Percentiles rank a stretch among this genome's conserved stretches.
Conservation (phyloP, 192 early-diverging fungal genomes). For the Rhizoclosmatium sp. region DNA sequence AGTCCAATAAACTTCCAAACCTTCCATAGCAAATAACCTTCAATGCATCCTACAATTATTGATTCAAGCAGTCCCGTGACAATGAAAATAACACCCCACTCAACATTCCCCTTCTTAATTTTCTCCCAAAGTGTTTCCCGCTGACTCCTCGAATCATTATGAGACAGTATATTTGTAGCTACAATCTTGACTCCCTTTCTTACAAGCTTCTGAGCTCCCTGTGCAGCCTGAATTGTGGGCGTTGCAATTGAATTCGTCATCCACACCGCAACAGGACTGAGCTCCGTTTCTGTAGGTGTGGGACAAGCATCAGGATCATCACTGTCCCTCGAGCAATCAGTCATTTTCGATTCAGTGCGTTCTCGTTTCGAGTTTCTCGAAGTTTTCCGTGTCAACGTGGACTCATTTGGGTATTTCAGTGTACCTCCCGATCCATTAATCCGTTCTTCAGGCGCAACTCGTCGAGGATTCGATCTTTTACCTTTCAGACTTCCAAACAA, state of each 20-base stretch:
- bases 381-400: no score
- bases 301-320: no score
- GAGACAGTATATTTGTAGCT: not conserved
- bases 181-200: conserved; percentile 5
- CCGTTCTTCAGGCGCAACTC: no score
- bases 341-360: no score
- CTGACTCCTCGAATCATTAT: not conserved
- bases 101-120: conserved; percentile 3
- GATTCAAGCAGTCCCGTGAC: conserved; percentile 6
- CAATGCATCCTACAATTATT: conserved; percentile 4
- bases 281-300: no score
- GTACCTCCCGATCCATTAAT: no score
- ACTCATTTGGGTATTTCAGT: no score
- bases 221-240: not conserved
- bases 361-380: no score
- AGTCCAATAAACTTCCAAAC: conserved; percentile 14
- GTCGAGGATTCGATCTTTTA: no score
- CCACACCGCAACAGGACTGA: not conserved
- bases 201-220: not conserved
- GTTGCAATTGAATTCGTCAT: not conserved
- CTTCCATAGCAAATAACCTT: conserved; percentile 23
- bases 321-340: no score
- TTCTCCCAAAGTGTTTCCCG: not conserved
- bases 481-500: no score
- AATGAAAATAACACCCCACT: conserved; percentile 24